Conservation (phyloP, 1,139 yeast species). For the Zygoascus meyerae region DNA sequence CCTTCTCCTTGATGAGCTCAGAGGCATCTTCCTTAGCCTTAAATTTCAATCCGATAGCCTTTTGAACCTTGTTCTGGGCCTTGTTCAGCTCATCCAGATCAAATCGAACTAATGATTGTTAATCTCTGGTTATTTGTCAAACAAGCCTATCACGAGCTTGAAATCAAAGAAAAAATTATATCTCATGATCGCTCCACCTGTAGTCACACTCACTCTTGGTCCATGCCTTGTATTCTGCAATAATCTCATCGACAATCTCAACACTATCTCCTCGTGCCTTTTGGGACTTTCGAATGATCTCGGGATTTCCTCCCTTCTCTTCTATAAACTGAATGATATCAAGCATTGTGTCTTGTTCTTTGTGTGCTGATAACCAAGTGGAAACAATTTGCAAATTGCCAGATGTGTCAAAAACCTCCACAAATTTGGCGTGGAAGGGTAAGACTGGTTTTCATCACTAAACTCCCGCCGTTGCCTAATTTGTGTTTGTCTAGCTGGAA, state of each 20-base stretch:
- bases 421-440: too few species aligned
- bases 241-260: conserved; percentile 92
- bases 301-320: conserved; percentile 96
- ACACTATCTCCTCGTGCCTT: conserved; percentile 91
- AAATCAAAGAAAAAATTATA: too few species aligned
- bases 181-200: too few species aligned
- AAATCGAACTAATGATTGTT: conserved; percentile 50
- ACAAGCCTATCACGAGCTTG: too few species aligned
- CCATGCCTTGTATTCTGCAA: conserved; percentile 87
- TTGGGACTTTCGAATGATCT: conserved; percentile 78
- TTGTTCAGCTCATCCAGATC: conserved; percentile 88
- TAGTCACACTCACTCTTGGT: conserved; percentile 44
- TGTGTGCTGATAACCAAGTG: too few species aligned
- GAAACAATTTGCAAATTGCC: too few species aligned
- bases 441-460: too few species aligned
- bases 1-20: conserved; percentile 77
- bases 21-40: conserved; percentile 93
- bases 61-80: conserved; percentile 78
- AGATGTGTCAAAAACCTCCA: too few species aligned
- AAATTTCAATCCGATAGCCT: conserved; percentile 85
- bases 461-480: not conserved
- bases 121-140: not conserved
- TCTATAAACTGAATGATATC: conserved; percentile 86
- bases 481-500: not conserved
- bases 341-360: conserved; percentile 49